A percentile compares a stretch with the other conserved stretches of the same genome.
Evolutionary conservation across 129 eudicot genomes (phyloP).

Genomic region (Artemisia tridentata): DNA sequence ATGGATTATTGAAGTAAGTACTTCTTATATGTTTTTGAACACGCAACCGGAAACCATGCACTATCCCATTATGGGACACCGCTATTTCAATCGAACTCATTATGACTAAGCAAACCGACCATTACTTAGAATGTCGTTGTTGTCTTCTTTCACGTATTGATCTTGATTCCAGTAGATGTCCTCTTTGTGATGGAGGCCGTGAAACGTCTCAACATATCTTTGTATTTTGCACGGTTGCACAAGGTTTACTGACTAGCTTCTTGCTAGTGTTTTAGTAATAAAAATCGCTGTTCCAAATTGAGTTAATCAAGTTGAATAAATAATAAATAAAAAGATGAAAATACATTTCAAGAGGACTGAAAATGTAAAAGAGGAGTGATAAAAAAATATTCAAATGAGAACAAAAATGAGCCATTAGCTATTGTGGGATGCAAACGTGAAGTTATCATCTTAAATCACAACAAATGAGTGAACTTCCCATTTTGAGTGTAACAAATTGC

Average conservation of each 20-base stretch:
- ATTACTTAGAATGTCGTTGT: slow-evolving; percentile 10
- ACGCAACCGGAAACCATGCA: not conserved
- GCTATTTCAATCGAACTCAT: not conserved
- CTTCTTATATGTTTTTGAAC: not conserved
- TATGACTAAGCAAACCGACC: slow-evolving; percentile 3
- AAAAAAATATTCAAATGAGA: not conserved
- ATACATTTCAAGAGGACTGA: too few species aligned
- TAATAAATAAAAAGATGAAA: too few species aligned
- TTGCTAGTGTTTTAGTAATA: too few species aligned
- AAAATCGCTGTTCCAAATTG: too few species aligned
- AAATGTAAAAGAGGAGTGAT: not conserved
- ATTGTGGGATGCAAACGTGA: slow-evolving; percentile 12
- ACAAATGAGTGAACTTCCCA: not conserved
- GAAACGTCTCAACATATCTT: too few species aligned
- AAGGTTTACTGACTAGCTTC: too few species aligned
- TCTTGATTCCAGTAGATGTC: too few species aligned
- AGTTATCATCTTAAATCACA: not conserved
- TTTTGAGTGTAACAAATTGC: slow-evolving; percentile 3
- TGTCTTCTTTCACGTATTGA: not conserved
- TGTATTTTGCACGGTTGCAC: too few species aligned
- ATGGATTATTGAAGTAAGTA: not conserved
- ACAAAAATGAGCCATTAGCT: slow-evolving; percentile 14
- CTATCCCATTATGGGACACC: slow-evolving; percentile 2
- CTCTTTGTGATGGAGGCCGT: too few species aligned
- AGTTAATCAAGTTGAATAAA: too few species aligned